Percentiles rank a stretch among this genome's conserved stretches.
phyloP scores from a whole-genome alignment of 2,329 filamentous ascomycete species.

The Colletotrichum liaoningense region DNA sequence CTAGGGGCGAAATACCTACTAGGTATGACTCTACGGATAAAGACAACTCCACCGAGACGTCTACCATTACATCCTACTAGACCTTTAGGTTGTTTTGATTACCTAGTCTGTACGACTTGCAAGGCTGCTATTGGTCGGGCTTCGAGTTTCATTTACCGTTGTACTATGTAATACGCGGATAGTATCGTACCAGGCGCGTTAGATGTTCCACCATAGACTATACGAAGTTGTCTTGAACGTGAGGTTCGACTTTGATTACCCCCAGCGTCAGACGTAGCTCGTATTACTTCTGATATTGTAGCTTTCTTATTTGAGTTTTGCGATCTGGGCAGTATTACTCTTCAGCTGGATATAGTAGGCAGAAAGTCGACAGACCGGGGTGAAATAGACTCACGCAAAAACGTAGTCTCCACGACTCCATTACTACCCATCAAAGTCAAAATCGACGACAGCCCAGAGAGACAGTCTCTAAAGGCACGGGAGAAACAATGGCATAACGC shows the following conservation, averaged over 20 bases:
- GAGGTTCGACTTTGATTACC: not conserved
- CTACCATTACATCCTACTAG: not conserved
- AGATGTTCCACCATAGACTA: not conserved
- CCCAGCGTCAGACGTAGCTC: fast-evolving
- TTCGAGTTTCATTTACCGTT: not conserved
- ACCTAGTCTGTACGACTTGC: not conserved
- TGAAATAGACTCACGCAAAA: not conserved
- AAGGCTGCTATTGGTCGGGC: not conserved
- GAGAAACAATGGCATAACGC: not conserved
- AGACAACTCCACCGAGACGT: not conserved
- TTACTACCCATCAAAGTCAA: not conserved
- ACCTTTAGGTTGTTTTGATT: not conserved
- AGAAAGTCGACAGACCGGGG: not conserved
- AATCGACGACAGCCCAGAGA: not conserved
- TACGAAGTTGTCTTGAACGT: not conserved
- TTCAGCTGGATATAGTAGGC: not conserved
- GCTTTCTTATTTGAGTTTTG: not conserved
- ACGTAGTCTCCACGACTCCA: not conserved
- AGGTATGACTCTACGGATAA: not conserved
- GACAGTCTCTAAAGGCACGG: not conserved
- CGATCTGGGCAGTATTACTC: not conserved
- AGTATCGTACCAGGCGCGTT: not conserved
- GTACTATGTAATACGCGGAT: not conserved
- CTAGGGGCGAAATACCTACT: too few relatives aligned
- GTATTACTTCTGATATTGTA: not conserved